Percentiles rank a stretch among this genome's conserved stretches.
These are phyloP conservation scores for Raffaelea ambrosiae DNA, from an alignment of 2,329 filamentous ascomycete genomes.

Conservation along the genomic window DNA sequence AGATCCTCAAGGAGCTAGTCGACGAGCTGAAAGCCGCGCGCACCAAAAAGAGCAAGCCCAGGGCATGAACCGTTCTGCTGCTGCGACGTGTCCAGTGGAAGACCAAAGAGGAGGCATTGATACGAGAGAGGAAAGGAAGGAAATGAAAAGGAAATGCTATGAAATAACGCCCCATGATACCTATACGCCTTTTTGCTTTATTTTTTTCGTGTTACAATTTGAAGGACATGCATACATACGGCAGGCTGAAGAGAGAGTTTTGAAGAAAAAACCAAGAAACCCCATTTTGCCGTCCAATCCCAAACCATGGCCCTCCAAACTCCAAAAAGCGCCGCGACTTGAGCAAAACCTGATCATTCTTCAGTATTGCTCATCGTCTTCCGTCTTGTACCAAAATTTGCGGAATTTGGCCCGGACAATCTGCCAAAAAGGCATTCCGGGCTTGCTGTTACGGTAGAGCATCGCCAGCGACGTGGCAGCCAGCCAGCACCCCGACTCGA, in stretches of 20 bases:
- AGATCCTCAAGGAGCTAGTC: slow-evolving; percentile 62
- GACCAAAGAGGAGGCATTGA: too few relatives aligned
- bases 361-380: background rate
- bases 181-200: too few relatives aligned
- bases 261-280: too few relatives aligned
- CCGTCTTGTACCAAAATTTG: background rate
- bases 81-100: background rate
- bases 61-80: background rate
- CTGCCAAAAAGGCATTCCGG: slow-evolving; percentile 8
- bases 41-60: slow-evolving; percentile 23
- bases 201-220: too few relatives aligned
- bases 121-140: too few relatives aligned
- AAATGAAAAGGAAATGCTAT: too few relatives aligned
- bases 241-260: too few relatives aligned
- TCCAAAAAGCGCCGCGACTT: too few relatives aligned
- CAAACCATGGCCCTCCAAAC: too few relatives aligned
- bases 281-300: too few relatives aligned
- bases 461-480: slow-evolving; percentile 24
- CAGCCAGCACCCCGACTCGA: slow-evolving; percentile 38
- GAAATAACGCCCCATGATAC: too few relatives aligned
- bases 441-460: slow-evolving; percentile 10
- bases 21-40: slow-evolving; percentile 46
- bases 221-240: too few relatives aligned
- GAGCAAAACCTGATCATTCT: background rate
- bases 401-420: slow-evolving; percentile 5